These are phyloP conservation scores for Kwoniella pini DNA, from an alignment of 768 basidiomycete species.

Conservation along the genomic window DNA sequence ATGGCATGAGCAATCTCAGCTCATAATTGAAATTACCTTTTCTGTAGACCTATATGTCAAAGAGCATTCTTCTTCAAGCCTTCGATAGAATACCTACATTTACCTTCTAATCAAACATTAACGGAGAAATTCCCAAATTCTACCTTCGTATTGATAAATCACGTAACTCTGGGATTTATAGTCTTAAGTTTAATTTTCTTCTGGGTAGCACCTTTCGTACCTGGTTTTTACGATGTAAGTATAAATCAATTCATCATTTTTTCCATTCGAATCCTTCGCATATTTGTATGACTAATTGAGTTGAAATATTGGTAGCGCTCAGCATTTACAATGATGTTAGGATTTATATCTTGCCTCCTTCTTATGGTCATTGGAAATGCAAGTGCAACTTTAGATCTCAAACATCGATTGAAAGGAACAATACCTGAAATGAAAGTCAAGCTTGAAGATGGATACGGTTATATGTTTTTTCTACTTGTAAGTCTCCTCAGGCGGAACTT, in stretches of 20 bases:
- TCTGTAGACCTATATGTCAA: neutral
- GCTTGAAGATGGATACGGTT: neutral
- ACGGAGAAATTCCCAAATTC: neutral
- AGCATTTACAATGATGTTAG: neutral
- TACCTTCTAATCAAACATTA: neutral
- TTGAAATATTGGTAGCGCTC: neutral
- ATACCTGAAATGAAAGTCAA: neutral
- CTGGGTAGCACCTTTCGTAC: neutral
- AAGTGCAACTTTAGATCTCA: neutral
- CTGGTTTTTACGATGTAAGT: neutral
- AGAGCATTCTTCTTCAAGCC: neutral
- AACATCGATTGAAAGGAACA: neutral
- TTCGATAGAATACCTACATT: neutral
- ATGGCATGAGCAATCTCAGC: neutral
- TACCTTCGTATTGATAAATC: neutral
- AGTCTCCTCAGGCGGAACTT: too few relatives aligned
- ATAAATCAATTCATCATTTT: too few relatives aligned
- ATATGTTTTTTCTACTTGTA: neutral
- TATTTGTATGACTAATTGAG: too few relatives aligned
- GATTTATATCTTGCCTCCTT: neutral
- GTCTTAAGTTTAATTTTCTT: neutral
- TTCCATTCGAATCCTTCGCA: too few relatives aligned
- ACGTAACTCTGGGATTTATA: neutral
- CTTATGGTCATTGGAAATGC: neutral
- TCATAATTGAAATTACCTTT: neutral